Percentiles rank a stretch among this genome's conserved stretches.
Conservation (phyloP, 2,329 filamentous ascomycete genomes). For the Epichloe brachyelytri region DNA sequence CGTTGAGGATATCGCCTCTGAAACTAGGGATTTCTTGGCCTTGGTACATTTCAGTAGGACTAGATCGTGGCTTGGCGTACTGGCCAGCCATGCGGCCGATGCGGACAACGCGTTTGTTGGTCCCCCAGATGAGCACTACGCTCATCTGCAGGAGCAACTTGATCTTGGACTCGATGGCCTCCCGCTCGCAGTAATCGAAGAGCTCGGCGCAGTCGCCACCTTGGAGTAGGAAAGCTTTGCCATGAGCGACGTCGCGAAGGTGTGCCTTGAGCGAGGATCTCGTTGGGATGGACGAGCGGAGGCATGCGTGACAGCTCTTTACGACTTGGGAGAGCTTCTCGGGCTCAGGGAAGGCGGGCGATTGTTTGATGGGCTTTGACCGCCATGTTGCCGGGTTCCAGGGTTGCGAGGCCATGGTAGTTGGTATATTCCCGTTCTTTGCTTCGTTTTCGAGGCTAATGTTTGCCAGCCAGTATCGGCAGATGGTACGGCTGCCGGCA, state of each 20-base stretch:
- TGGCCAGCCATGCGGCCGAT: constrained; percentile 96
- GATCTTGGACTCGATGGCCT: constrained; percentile 85
- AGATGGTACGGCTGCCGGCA: too few species aligned
- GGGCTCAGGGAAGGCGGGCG: constrained; percentile 54
- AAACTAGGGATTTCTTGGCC: constrained; percentile 79
- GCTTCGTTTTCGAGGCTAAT: too few species aligned
- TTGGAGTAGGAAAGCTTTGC: constrained; percentile 87
- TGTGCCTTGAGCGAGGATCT: constrained; percentile 72
- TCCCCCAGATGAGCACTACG: constrained; percentile 84
- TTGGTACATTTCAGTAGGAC: constrained; percentile 68
- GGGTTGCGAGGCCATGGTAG: constrained; percentile 4
- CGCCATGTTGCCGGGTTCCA: constrained; percentile 61
- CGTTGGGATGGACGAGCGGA: constrained; percentile 65
- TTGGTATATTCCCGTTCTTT: too few species aligned
- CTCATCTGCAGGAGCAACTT: constrained; percentile 97
- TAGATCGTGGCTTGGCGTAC: constrained; percentile 91
- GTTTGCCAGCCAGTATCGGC: too few species aligned
- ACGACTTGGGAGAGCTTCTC: constrained; percentile 45
- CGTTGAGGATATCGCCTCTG: constrained; percentile 91
- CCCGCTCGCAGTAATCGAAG: constrained; percentile 88
- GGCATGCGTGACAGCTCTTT: constrained; percentile 55
- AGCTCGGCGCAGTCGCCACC: constrained; percentile 95
- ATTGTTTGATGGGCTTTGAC: constrained; percentile 66
- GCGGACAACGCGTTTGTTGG: constrained; percentile 68
- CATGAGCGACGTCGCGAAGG: constrained; percentile 74